Base-by-base conservation (phyloP, 352 stramenopile genomes). In the Phytophthora citricola region DNA sequence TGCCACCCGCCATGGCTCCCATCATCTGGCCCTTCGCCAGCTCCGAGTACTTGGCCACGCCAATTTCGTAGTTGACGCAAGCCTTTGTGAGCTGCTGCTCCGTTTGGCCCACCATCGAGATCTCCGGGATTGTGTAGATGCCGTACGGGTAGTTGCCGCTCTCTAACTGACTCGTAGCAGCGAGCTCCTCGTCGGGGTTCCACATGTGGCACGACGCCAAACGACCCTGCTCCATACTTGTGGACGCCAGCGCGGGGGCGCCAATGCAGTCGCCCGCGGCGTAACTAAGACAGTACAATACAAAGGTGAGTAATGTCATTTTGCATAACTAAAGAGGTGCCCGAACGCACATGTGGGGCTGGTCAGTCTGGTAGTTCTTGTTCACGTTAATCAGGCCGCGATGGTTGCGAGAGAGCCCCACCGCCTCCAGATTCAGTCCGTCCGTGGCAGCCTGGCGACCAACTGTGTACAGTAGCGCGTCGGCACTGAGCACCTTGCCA, bases 121-220 rank as follows among this genome's bases (percentile, higher is more conserved):
- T 96, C 61, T 97, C 90, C 1, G 90, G 90, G 43, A 97, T 94
- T 34, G 90, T 97, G 75, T 97, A 97, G 66, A 97, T 97, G 51
- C 90, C 90, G 66, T 96, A 97, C 41, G 90, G 90, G 53, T 95
- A 97, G 57, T 91, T 92, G 47, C 83, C 87, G 52, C 61, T 90
- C 61, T 90, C 80, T 27, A 92, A 69, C 65, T 92, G 83, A 41
- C 84, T 91, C 38, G 84, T 90, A 5, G 58, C 59, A 14, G 86
- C 63, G 12, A 76, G 73, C 54, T 94, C 74, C 15, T 79, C 72
- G 26, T 78, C 41, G 9, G 72, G 68, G 12, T 86, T 74, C 79
- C 88, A 96, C 90, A 97, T 97, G 69, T 96, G 89, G 63, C 82
- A 90, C 26, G 87, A 85, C 4, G 88, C 90, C 17, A 93, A 66